Percentiles rank a stretch among this genome's conserved stretches.
Evolutionary conservation across 192 early-diverging fungal genomes (phyloP).

Genomic region (Diversispora eburnea): DNA sequence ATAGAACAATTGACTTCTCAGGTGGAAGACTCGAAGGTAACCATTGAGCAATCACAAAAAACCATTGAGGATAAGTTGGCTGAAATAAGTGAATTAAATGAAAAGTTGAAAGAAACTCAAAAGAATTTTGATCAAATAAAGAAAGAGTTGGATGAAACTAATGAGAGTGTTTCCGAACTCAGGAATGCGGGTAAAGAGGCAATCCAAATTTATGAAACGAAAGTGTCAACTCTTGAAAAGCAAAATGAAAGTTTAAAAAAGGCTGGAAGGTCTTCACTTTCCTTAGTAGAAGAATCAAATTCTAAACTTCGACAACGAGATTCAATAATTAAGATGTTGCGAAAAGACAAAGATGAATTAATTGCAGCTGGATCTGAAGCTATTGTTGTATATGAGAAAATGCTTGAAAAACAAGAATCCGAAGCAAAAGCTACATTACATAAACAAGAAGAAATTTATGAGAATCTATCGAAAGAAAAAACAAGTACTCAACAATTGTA

Average conservation of each 20-base stretch:
- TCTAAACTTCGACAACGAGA: constrained; percentile 34
- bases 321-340: constrained; percentile 34
- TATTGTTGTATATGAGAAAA: constrained; percentile 45
- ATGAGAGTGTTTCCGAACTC: constrained; percentile 30
- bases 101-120: constrained; percentile 1
- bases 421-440: constrained; percentile 19
- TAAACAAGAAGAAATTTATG: constrained; percentile 25
- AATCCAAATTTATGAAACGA: constrained; percentile 44
- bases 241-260: constrained; percentile 42
- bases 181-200: constrained; percentile 46
- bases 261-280: constrained; percentile 14
- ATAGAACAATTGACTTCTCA: constrained; percentile 30
- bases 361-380: constrained; percentile 37
- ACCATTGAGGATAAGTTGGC: too few relatives aligned
- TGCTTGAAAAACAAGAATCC: constrained; percentile 41
- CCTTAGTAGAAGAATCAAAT: constrained; percentile 29
- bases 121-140: constrained; percentile 3
- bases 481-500: constrained; percentile 5
- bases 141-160: constrained; percentile 27
- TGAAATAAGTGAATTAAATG: not conserved
- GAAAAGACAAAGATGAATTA: constrained; percentile 32
- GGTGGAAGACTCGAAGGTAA: constrained; percentile 6
- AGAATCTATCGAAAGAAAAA: not conserved
- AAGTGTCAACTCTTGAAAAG: constrained; percentile 28
- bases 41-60: not conserved